Evolutionary conservation across 192 early-diverging fungal genomes (phyloP).

Genomic region (Mortierella claussenii): DNA sequence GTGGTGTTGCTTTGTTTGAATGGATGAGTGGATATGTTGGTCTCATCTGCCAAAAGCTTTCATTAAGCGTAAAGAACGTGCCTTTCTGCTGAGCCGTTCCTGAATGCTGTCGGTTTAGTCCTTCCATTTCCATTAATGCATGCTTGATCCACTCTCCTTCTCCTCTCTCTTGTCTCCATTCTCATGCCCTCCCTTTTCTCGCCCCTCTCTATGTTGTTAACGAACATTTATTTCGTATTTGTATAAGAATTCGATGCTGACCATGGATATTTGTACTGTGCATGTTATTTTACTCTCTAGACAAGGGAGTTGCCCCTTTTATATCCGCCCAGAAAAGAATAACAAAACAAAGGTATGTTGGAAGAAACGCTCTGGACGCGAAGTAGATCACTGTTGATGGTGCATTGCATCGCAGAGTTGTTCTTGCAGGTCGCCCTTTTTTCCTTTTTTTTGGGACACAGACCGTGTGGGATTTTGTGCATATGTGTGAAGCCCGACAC

Average conservation of each 20-base stretch:
- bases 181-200: too few relatives aligned
- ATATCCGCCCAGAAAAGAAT: not conserved
- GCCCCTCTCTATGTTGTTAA: too few relatives aligned
- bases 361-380: not conserved
- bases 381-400: conserved; percentile 7
- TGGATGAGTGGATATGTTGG: too few relatives aligned
- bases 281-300: not conserved
- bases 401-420: not conserved
- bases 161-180: not conserved
- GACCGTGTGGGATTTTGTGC: not conserved
- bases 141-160: not conserved
- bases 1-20: too few relatives aligned
- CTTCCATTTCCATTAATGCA: not conserved
- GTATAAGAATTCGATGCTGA: not conserved
- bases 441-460: conserved; percentile 2
- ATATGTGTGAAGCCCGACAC: not conserved
- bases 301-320: not conserved
- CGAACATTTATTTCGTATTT: not conserved
- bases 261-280: not conserved
- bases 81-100: too few relatives aligned
- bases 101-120: too few relatives aligned
- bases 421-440: not conserved
- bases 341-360: conserved; percentile 1
- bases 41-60: too few relatives aligned
- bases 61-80: too few relatives aligned